These are phyloP conservation scores for Exobasidium cylindrosporum DNA, from an alignment of 1,284 basidiomycete genomes.

Conservation along the genomic window DNA sequence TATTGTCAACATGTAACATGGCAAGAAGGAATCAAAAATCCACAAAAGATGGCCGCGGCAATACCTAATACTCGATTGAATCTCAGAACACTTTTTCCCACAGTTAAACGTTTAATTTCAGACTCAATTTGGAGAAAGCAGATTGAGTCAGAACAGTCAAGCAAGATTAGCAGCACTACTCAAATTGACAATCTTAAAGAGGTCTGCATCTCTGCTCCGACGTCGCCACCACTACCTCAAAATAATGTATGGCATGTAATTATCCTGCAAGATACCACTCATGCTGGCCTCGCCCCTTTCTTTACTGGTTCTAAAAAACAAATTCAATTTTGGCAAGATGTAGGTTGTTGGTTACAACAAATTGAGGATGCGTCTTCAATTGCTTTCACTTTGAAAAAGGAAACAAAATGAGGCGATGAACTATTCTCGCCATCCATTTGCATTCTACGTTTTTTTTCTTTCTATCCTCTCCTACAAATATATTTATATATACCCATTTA, in stretches of 20 bases:
- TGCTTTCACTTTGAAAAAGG: no score
- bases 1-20: slow-evolving; percentile 23
- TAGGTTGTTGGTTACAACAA: slow-evolving; percentile 26
- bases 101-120: background rate
- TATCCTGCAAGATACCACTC: slow-evolving; percentile 22
- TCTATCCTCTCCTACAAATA: no score
- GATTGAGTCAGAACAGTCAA: background rate
- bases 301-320: slow-evolving; percentile 35
- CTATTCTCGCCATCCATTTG: no score
- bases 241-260: slow-evolving; percentile 34
- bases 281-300: slow-evolving; percentile 30
- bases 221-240: background rate
- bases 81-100: no score
- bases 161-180: background rate
- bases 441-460: no score
- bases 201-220: background rate
- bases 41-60: no score
- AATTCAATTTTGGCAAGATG: slow-evolving; percentile 31
- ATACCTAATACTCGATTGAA: background rate
- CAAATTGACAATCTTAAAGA: background rate
- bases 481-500: no score
- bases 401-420: no score
- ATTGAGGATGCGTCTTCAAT: slow-evolving; percentile 24
- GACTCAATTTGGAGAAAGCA: background rate
- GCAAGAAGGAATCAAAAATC: slow-evolving; percentile 11